Percentiles rank a stretch among this genome's conserved stretches.
phyloP scores from a whole-genome alignment of 148 eudicot genomes.

The Rheum nobile region DNA sequence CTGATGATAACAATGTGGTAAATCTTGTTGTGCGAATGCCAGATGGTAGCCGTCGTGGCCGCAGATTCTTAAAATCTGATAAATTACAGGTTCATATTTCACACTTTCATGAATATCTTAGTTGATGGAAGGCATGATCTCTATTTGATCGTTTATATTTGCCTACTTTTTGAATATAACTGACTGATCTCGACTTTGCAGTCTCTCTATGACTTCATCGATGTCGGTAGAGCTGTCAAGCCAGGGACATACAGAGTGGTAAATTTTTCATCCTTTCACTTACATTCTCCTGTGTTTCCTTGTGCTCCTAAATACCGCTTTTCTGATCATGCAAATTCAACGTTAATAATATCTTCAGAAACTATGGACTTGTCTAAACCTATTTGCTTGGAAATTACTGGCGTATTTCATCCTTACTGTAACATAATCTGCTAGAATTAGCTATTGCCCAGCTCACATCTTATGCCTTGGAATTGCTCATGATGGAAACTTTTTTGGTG shows the following conservation, averaged over 20 bases:
- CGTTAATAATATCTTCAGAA: no score
- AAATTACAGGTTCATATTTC: constrained; percentile 52
- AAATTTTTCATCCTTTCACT: constrained; percentile 5
- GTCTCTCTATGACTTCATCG: constrained; percentile 86
- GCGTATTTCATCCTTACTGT: no score
- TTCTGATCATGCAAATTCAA: no score
- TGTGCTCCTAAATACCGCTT: no score
- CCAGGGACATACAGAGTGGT: constrained; percentile 89
- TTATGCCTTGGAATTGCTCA: not conserved
- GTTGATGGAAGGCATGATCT: not conserved
- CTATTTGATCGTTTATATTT: not conserved
- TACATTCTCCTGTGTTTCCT: no score
- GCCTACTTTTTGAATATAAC: not conserved
- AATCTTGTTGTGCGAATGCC: constrained; percentile 90
- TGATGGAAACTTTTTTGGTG: not conserved
- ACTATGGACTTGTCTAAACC: no score
- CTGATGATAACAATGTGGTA: constrained; percentile 68
- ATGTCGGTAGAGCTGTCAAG: constrained; percentile 67
- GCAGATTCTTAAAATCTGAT: constrained; percentile 64
- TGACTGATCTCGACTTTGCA: constrained; percentile 23
- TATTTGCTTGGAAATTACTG: no score
- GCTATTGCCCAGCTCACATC: no score
- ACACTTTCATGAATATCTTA: not conserved
- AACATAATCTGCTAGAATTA: no score
- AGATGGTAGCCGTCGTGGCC: constrained; percentile 82